Evolutionary conservation across 495 filamentous ascomycete genomes (phyloP).

Genomic region (Penicillium desertorum): DNA sequence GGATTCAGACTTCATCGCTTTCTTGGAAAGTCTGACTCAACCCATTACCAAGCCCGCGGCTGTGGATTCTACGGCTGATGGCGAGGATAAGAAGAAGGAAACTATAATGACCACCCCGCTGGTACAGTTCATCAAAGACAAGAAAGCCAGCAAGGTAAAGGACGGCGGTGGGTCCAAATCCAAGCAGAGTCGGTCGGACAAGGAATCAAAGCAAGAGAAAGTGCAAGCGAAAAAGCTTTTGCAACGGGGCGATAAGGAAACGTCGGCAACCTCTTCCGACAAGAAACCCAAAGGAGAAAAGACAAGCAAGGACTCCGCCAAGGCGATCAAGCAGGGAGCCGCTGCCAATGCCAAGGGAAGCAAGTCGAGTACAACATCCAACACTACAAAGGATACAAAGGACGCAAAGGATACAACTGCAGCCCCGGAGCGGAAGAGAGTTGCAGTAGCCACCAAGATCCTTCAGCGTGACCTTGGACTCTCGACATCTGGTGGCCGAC

Average conservation of each 20-base stretch:
- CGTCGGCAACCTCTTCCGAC: constrained; percentile 35
- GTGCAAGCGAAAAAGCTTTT: constrained; percentile 51
- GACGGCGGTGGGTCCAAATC: constrained; percentile 56
- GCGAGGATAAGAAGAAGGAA: constrained; percentile 56
- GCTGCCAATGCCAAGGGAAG: constrained; percentile 38
- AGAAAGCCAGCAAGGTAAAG: constrained; percentile 84
- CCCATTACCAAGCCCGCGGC: constrained; percentile 58
- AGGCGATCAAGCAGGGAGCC: constrained; percentile 68
- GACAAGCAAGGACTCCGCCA: constrained; percentile 72
- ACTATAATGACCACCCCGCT: constrained; percentile 80
- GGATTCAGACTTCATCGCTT: constrained; percentile 90
- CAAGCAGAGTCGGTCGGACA: constrained; percentile 59
- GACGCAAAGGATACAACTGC: constrained; percentile 30
- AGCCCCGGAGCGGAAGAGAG: constrained; percentile 52
- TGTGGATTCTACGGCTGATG: constrained; percentile 50
- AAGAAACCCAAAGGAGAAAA: constrained; percentile 58
- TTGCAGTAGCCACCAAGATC: constrained; percentile 76
- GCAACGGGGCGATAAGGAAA: constrained; percentile 48
- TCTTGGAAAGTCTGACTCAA: constrained; percentile 82
- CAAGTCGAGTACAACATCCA: constrained; percentile 31
- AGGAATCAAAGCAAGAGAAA: constrained; percentile 60
- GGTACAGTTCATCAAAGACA: constrained; percentile 85
- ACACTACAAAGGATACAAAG: constrained; percentile 33
- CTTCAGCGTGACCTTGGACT: constrained; percentile 88
- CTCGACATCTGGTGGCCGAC: constrained; percentile 55